phyloP scores from a whole-genome alignment of 805 yeast species.

The Jamesozyma spencerorum region DNA sequence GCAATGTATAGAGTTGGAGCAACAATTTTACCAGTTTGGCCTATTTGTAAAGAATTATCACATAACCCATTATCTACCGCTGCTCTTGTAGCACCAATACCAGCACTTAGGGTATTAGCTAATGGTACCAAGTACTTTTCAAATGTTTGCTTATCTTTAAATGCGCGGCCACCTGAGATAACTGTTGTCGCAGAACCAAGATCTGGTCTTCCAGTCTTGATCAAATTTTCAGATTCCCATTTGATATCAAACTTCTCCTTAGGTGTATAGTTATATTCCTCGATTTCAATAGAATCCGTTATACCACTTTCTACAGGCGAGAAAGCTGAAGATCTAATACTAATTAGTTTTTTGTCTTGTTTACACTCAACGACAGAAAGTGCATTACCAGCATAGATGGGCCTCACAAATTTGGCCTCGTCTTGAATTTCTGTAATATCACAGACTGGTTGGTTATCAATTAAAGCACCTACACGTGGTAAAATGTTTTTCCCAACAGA shows the following conservation, averaged over 20 bases:
- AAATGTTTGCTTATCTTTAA: slow-evolving; percentile 82
- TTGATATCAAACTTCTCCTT: not conserved
- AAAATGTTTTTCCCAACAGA: slow-evolving; percentile 78
- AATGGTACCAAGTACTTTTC: slow-evolving; percentile 69
- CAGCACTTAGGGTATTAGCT: slow-evolving; percentile 78
- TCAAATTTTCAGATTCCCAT: slow-evolving; percentile 69
- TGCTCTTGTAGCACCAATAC: slow-evolving; percentile 95
- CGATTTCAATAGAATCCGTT: slow-evolving; percentile 37
- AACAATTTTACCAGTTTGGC: slow-evolving; percentile 96
- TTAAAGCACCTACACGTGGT: slow-evolving; percentile 77
- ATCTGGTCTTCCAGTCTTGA: slow-evolving; percentile 79
- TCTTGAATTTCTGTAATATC: slow-evolving; percentile 65
- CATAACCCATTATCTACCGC: slow-evolving; percentile 95
- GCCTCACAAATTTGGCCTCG: slow-evolving; percentile 73
- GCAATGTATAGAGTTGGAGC: slow-evolving; percentile 95
- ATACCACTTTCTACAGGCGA: slow-evolving; percentile 37
- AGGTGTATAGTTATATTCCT: slow-evolving; percentile 21
- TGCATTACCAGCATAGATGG: slow-evolving; percentile 95
- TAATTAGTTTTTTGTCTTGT: slow-evolving; percentile 57
- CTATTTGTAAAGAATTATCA: slow-evolving; percentile 93
- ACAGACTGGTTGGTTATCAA: slow-evolving; percentile 81
- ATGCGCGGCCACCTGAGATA: slow-evolving; percentile 90
- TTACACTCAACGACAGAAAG: slow-evolving; percentile 66
- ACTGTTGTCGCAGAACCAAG: slow-evolving; percentile 73
- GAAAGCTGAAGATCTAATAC: slow-evolving; percentile 84